Evolutionary conservation across 2,329 filamentous ascomycete genomes (phyloP), one percentile per base, ranked within the genome.

Genomic region (Ceratocystis smalleyi): DNA sequence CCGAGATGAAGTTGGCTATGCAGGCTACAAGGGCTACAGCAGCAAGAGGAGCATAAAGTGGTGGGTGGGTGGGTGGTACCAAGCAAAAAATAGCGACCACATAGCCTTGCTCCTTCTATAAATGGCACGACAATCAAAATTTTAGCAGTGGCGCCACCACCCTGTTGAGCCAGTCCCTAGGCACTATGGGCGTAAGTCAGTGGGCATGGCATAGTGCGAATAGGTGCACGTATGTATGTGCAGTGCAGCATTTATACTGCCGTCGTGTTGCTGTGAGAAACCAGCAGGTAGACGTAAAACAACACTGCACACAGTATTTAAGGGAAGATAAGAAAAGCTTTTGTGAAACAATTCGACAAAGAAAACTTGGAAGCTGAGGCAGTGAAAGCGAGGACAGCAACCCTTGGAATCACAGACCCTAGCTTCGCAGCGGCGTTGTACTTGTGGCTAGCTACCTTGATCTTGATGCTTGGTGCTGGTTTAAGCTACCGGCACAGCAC

Each of bases 61-160:
- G 35, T 4, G 35, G 2, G 35, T 5, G 35, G 12, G 35, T 40
- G 35, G 35, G 35, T 40, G 12, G 35, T 40, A 40, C 35, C 35
- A 5, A 15, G 35, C 35, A 15, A 15, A 40, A 15, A 40, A 40
- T 40, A 40, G 35, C 47, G 22, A 40, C 15, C 35, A 51, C n/a
- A 27, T n/a, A 32, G 51, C 51, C 51, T 55, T 55, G 51, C 51
- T 27, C 17, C 51, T 55, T 55, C 51, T 55, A 30, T 55, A 55
- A 55, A n/a, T 27, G 51, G 3, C 22, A 30, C 24, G 27, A n/a
- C 51, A 8, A 30, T 32, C 15, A n/a, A 32, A 15, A 7, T 51
- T 55, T 32, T 55, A 17, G 51, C 6, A 24, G 22, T 17, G 19
- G 30, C 22, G 27, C 24, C 51, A 45, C 43, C 43, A 47, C 45